These are phyloP conservation scores for Epichloe baconii DNA, from an alignment of 2,329 filamentous ascomycete genomes.

Conservation along the genomic window DNA sequence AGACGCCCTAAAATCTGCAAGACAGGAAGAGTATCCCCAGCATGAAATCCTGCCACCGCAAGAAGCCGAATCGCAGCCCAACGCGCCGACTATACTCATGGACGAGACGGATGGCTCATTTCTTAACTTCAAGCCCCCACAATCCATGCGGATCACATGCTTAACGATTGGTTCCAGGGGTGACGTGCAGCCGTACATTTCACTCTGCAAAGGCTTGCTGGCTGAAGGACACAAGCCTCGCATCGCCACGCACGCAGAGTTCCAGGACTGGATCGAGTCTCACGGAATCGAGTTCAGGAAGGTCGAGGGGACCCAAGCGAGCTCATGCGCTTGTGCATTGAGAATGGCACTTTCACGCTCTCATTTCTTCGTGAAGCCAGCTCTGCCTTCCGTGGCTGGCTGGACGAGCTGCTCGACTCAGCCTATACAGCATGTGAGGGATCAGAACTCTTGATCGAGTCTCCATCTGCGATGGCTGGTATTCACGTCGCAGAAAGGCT, in stretches of 20 bases:
- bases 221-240: slow-evolving; percentile 75
- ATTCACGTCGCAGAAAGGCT: slow-evolving; percentile 95
- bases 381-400: slow-evolving; percentile 82
- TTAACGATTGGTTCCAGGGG: slow-evolving; percentile 91
- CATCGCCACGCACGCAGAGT: slow-evolving; percentile 88
- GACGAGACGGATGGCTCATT: slow-evolving; percentile 83
- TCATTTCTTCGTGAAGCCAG: slow-evolving; percentile 83
- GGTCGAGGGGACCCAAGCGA: slow-evolving; percentile 82
- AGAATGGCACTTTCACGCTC: slow-evolving; percentile 93
- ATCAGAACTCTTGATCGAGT: slow-evolving; percentile 85
- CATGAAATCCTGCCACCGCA: slow-evolving; percentile 38
- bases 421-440: slow-evolving; percentile 76
- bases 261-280: slow-evolving; percentile 76
- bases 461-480: slow-evolving; percentile 90
- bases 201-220: slow-evolving; percentile 78
- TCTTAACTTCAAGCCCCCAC: slow-evolving; percentile 76
- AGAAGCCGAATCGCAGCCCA: slow-evolving; percentile 31
- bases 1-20: slow-evolving; percentile 64
- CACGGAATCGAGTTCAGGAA: slow-evolving; percentile 88
- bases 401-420: slow-evolving; percentile 73
- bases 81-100: slow-evolving; percentile 67
- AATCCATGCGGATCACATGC: slow-evolving; percentile 75
- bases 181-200: slow-evolving; percentile 96
- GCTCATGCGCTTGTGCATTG: slow-evolving; percentile 89
- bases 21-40: slow-evolving; percentile 37